phyloP scores from a whole-genome alignment of 1,284 basidiomycete genomes.

The Rhodotorula mucilaginosa region DNA sequence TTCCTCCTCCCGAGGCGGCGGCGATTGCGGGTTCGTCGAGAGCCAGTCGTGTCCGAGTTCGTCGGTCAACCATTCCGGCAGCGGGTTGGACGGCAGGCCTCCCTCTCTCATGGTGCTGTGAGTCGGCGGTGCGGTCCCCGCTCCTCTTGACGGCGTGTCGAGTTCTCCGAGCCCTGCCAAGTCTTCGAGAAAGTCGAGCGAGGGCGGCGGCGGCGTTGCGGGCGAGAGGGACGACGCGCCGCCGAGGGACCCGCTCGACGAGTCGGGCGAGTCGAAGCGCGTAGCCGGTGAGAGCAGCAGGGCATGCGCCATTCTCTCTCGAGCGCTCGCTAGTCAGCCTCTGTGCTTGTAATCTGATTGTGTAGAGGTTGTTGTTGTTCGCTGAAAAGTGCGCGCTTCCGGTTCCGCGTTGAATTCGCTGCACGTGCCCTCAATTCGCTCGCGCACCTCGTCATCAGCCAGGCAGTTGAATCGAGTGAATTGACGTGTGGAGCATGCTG shows the following conservation, averaged over 20 bases:
- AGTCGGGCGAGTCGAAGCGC: conserved; percentile 13
- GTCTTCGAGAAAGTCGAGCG: conserved; percentile 25
- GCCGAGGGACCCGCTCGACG: conserved; percentile 2
- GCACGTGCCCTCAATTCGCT: too few species aligned
- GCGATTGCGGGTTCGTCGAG: not conserved
- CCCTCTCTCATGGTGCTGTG: not conserved
- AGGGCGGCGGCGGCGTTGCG: conserved; percentile 21
- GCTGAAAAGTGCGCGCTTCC: too few species aligned
- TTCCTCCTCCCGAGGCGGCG: not conserved
- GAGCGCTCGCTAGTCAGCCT: too few species aligned
- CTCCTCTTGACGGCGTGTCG: not conserved
- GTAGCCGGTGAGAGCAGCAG: conserved; percentile 7
- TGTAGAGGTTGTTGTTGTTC: too few species aligned
- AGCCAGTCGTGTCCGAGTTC: conserved; percentile 10
- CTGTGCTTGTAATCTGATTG: too few species aligned
- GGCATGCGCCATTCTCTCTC: conserved; percentile 4
- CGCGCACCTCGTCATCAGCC: too few species aligned
- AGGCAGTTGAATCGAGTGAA: too few species aligned
- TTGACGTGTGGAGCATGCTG: too few species aligned
- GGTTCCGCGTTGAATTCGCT: too few species aligned
- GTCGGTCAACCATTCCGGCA: conserved; percentile 7
- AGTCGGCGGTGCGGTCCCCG: not conserved
- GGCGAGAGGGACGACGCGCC: conserved; percentile 1
- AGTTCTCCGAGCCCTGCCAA: not conserved
- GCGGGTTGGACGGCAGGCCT: not conserved